A percentile compares a stretch with the other conserved stretches of the same genome.
Conservation (phyloP, 495 filamentous ascomycete species). For the Neurospora africana region DNA sequence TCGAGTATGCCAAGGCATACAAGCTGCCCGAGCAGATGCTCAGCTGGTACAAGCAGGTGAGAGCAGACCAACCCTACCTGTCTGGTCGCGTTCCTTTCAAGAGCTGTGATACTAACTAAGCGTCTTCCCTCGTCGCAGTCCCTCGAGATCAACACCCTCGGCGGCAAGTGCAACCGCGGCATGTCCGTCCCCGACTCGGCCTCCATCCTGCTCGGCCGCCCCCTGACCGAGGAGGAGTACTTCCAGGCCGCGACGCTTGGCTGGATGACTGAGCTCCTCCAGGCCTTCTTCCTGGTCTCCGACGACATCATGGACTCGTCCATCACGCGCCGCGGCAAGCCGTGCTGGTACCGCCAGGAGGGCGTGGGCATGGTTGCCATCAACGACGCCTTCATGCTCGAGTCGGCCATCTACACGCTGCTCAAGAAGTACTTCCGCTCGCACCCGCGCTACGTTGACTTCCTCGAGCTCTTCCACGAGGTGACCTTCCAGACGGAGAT, state of each 20-base stretch:
- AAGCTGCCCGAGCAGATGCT: conserved; percentile 70
- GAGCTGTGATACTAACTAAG: conserved; percentile 12
- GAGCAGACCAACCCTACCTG: conserved; percentile 7
- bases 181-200: conserved; percentile 93
- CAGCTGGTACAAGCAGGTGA: conserved; percentile 81
- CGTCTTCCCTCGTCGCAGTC: conserved; percentile 37
- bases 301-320: conserved; percentile 98
- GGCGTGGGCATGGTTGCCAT: conserved; percentile 89
- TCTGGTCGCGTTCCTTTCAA: neutral
- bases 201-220: conserved; percentile 61
- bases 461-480: conserved; percentile 94
- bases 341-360: conserved; percentile 89
- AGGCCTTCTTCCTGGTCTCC: conserved; percentile 97
- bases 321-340: conserved; percentile 82
- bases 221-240: conserved; percentile 69
- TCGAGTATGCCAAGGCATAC: conserved; percentile 64
- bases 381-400: conserved; percentile 97
- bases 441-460: conserved; percentile 76
- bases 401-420: conserved; percentile 77
- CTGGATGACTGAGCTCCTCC: conserved; percentile 95
- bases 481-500: conserved; percentile 86
- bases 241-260: conserved; percentile 76
- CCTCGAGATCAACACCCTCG: conserved; percentile 73
- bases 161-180: conserved; percentile 97
- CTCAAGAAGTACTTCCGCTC: conserved; percentile 86